Evolutionary conservation across 2,329 filamentous ascomycete genomes (phyloP).

Genomic region (Ascochyta viciae-villosae): DNA sequence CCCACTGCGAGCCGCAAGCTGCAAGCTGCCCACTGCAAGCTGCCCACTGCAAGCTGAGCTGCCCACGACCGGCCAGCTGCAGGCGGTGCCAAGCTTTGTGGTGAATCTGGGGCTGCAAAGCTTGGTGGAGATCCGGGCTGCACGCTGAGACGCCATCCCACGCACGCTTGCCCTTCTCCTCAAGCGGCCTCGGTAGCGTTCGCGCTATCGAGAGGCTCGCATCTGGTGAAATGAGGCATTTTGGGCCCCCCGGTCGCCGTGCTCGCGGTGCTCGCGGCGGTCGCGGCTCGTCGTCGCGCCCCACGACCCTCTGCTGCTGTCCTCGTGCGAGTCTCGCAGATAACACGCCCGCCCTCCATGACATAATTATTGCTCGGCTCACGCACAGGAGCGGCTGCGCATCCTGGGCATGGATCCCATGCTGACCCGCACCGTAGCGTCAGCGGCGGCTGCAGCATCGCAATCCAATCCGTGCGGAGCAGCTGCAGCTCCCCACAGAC

Average conservation of each 20-base stretch:
- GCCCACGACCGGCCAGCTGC: too few species aligned
- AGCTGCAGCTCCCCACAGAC: conserved; percentile 17
- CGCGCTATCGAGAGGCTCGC: conserved; percentile 17
- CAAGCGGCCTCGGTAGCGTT: conserved; percentile 16
- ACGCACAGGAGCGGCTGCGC: conserved; percentile 5
- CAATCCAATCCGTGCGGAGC: conserved; percentile 16
- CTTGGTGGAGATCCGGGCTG: conserved; percentile 15
- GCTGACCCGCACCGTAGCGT: conserved; percentile 17
- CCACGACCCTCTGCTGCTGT: conserved; percentile 6
- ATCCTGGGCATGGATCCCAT: conserved; percentile 12
- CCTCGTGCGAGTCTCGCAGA: conserved; percentile 20
- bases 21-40: too few species aligned
- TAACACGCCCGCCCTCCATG: conserved; percentile 15
- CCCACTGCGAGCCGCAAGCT: neutral
- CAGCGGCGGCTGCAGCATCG: conserved; percentile 19
- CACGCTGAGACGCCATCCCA: conserved; percentile 18
- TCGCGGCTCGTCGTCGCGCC: conserved; percentile 14
- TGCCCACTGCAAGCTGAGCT: too few species aligned
- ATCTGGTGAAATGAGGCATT: conserved; percentile 21
- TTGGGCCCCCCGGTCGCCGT: conserved; percentile 1
- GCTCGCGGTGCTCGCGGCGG: neutral
- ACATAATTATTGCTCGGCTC: conserved; percentile 18
- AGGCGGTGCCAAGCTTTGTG: conserved; percentile 8
- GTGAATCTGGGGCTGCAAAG: conserved; percentile 14
- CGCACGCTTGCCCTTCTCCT: conserved; percentile 12